phyloP scores from a whole-genome alignment of 1,284 basidiomycete genomes.

The Butyriboletus appendiculatus region DNA sequence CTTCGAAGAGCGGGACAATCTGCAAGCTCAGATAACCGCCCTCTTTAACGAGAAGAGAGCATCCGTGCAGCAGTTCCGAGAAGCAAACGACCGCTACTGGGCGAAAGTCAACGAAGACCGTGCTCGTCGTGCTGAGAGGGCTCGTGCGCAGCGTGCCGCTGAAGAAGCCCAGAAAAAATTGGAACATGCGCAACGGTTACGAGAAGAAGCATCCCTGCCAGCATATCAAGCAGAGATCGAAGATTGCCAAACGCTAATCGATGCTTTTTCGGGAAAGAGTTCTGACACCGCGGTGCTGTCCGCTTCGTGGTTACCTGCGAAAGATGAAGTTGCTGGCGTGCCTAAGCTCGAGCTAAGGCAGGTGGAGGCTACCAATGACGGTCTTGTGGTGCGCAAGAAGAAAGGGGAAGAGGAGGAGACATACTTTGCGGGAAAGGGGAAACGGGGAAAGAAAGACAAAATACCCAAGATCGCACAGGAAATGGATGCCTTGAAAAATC shows the following conservation, averaged over 20 bases:
- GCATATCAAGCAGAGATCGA: constrained; percentile 95
- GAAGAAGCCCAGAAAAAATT: constrained; percentile 85
- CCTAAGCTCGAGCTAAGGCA: constrained; percentile 85
- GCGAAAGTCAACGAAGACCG: constrained; percentile 84
- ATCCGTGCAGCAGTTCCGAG: constrained; percentile 68
- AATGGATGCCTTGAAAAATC: constrained; percentile 41
- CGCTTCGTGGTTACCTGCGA: constrained; percentile 40
- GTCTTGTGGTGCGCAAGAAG: constrained; percentile 87
- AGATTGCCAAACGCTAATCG: constrained; percentile 94
- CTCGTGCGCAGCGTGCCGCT: constrained; percentile 78
- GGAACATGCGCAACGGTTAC: constrained; percentile 79
- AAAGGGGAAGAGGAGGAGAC: constrained; percentile 83
- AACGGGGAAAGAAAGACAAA: constrained; percentile 69
- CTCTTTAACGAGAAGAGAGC: constrained; percentile 84
- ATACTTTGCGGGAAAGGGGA: constrained; percentile 81
- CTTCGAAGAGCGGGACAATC: constrained; percentile 82
- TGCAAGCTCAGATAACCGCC: constrained; percentile 72
- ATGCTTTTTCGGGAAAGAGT: constrained; percentile 82
- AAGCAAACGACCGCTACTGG: constrained; percentile 82
- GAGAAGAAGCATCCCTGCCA: constrained; percentile 90
- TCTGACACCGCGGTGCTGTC: constrained; percentile 56
- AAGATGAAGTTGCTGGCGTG: constrained; percentile 64
- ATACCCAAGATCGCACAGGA: constrained; percentile 43
- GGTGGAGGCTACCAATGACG: constrained; percentile 75
- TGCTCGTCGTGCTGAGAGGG: constrained; percentile 79